phyloP scores from a whole-genome alignment of 352 stramenopile genomes.

The Pythium plurisporium region DNA sequence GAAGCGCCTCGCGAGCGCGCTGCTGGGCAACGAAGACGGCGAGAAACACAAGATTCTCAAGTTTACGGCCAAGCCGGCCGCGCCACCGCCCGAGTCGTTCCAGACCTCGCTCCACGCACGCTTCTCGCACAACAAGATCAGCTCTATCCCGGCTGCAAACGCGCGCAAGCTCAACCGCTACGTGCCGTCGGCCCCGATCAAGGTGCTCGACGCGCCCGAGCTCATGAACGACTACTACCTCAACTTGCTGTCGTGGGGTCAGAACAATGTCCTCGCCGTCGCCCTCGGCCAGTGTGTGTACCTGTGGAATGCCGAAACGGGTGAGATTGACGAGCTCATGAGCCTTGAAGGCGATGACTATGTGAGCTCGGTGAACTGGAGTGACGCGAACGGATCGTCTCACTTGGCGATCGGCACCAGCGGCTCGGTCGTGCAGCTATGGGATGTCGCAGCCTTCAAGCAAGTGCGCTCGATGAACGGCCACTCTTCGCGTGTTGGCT shows the following conservation, averaged over 20 bases:
- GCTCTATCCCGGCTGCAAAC: conserved; percentile 49
- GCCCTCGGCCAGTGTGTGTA: conserved; percentile 97
- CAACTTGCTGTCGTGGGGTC: conserved; percentile 97
- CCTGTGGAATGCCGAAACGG: conserved; percentile 96
- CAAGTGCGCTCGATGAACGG: conserved; percentile 91
- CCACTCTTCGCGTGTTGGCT: conserved; percentile 92
- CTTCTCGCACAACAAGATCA: conserved; percentile 96
- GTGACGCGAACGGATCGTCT: no score
- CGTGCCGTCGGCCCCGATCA: conserved; percentile 95
- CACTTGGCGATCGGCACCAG: conserved; percentile 95
- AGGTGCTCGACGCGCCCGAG: conserved; percentile 97
- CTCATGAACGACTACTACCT: conserved; percentile 99
- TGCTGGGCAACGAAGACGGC: conserved; percentile 73
- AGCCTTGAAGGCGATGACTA: conserved; percentile 89
- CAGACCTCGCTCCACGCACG: conserved; percentile 91
- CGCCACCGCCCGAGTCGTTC: conserved; percentile 90
- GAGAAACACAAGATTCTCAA: conserved; percentile 95
- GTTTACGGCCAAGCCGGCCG: conserved; percentile 95
- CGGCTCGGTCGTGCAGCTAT: conserved; percentile 94
- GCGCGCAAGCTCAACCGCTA: conserved; percentile 90
- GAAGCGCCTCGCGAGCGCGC: conserved; percentile 66
- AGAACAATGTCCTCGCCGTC: conserved; percentile 96
- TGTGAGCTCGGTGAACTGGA: conserved; percentile 96
- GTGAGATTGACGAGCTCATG: conserved; percentile 95
- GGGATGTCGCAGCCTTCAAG: conserved; percentile 92